Base-by-base conservation (phyloP, 768 basidiomycete genomes). In the Podaxis pistillaris region DNA sequence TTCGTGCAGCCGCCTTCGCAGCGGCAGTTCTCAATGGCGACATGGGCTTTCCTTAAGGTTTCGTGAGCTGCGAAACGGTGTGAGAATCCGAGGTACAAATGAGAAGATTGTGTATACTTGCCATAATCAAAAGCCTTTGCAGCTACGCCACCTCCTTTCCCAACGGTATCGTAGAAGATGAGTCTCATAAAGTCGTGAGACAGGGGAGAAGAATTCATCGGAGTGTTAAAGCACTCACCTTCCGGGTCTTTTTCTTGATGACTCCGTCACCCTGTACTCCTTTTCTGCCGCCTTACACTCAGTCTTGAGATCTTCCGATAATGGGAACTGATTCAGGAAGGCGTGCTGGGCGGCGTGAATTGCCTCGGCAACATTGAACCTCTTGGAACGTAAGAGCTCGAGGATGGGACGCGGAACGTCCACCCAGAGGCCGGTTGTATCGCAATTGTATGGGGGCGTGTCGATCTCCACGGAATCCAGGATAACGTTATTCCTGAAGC, bases 261-360 rank as follows among this genome's bases (percentile, higher is more conserved):
- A 83, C 58, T 80, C 78, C 3, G 73, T 67, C 13, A 74, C 70
- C 60, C 80, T 84, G 72, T 86, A 86, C 74, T 92, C 91, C 70
- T 92, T 93, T 70, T 90, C 86, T 3, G 84, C 75, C 0, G 84
- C 84, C 71, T 92, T 93, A 76, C 94, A 96, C 70, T 96, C 94
- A 2, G 93, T 94, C 63, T 78, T 81, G 37, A 95, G 71, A 61
- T 93, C 91, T 33, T 80, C 77, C 0, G 84, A 81, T 65, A 94
- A 75, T 4, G 84, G 77, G 67, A 93, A 93, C 46, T 85, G 82
- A 68, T 93, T 94, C 65, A 96, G 74, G 67, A 94, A 81, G 0
- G 91, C 91, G 70, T 96, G 94, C 66, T 88, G 81, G 2, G 94
- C 93, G 4, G 92, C 83, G 69, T 96, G 94, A 53, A 96, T 93